A percentile compares a stretch with the other conserved stretches of the same genome.
Evolutionary conservation across 2,329 filamentous ascomycete genomes (phyloP).

Genomic region (Gaeumannomyces sp.): DNA sequence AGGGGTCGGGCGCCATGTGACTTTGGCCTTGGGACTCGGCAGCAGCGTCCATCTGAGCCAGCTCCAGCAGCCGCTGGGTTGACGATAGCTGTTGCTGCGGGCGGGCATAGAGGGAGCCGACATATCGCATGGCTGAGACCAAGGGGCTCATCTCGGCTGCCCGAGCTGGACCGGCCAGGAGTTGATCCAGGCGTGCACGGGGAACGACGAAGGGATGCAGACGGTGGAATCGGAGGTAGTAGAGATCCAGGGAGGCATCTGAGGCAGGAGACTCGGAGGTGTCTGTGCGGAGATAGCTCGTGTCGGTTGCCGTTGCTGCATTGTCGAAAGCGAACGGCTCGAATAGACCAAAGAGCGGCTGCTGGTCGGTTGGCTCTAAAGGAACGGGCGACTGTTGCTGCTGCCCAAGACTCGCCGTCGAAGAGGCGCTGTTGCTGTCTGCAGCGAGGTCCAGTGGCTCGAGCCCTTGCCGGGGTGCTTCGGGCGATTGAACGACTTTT

Average conservation of each 20-base stretch:
- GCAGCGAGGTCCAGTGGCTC: background rate
- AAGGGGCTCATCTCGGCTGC: background rate
- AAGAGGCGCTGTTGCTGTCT: background rate
- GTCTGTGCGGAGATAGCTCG: background rate
- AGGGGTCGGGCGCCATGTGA: constrained; percentile 15
- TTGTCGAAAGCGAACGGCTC: background rate
- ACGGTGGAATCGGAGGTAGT: constrained; percentile 29
- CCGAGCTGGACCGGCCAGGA: background rate
- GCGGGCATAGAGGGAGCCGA: constrained; percentile 1
- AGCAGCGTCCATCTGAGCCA: background rate
- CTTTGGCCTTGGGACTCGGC: background rate
- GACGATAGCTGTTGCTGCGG: background rate
- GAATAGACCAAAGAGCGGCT: background rate
- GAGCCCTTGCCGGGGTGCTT: background rate
- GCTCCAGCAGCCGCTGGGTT: background rate
- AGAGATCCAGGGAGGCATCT: constrained; percentile 25
- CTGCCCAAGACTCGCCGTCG: background rate
- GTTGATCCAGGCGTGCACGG: constrained; percentile 12
- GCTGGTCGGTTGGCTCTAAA: background rate
- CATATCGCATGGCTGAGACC: background rate
- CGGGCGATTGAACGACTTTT: constrained; percentile 13
- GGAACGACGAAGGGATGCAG: constrained; percentile 27
- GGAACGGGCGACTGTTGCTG: background rate
- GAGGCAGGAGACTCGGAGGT: constrained; percentile 5
- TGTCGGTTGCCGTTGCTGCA: background rate